Base-by-base conservation (phyloP, 768 basidiomycete genomes). In the Russula lepida region DNA sequence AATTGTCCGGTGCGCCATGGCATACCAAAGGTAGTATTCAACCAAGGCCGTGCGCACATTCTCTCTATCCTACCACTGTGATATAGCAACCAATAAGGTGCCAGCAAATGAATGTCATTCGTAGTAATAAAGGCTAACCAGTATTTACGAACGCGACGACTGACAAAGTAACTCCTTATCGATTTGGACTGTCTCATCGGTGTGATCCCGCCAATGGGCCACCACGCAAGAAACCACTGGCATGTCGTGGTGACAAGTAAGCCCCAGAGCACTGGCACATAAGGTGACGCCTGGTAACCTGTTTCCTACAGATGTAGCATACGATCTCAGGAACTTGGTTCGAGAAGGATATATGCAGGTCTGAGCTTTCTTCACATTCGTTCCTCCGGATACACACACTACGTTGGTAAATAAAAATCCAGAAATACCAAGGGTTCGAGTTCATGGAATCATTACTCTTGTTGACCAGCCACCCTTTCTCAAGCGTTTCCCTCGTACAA, bases 81-180 rank as follows among this genome's bases (percentile, higher is more conserved):
- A 32, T 32, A 32, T 9, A 8, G 11, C 7, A 15, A 17, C 15
- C 39, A 39, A 39, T n/a, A n/a, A 39, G 5, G 17, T 1, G 4
- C 19, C 17, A 19, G 19, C 15, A 13, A 39, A 13, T 15, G 39
- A 19, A 17, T 11, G 15, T 4, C 15, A 17, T 39, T 19, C 39
- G 39, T n/a, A n/a, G 39, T 2, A 39, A 43, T 21, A 12, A n/a
- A n/a, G n/a, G 59, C 13, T 0, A 64, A 62, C 35, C 28, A 65
- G 17, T 54, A 48, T 23, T 43, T 69, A 2, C 69, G 72, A 3
- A 73, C 72, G 0, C 25, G 66, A 32, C 58, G 61, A 4, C 65
- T 64, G 23, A 63, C 69, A 0, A 58, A 55, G 49, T 72, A 73
- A 35, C 68, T 64, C 28, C 57, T 72, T 9, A 72, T 70, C 60